A percentile compares a stretch with the other conserved stretches of the same genome.
These are phyloP conservation scores for Rhodotorula diobovata DNA, from an alignment of 768 basidiomycete species.

Conservation along the genomic window DNA sequence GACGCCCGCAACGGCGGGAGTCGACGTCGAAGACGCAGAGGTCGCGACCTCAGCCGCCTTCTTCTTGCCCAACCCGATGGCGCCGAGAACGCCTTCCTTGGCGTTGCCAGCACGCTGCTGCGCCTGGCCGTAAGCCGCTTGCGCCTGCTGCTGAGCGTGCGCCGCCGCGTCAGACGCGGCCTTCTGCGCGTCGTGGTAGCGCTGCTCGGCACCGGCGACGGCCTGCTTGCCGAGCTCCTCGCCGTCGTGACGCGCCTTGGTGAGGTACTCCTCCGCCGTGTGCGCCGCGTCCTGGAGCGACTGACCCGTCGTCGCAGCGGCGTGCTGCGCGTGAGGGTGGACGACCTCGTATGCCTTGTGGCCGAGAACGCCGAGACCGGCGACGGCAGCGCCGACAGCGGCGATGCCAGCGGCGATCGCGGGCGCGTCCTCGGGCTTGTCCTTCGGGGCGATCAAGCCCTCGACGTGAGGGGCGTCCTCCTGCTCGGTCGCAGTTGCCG, in stretches of 20 bases:
- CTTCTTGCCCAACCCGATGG: conserved; percentile 2
- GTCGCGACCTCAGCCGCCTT: background rate
- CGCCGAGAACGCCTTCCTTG: background rate
- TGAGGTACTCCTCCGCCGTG: conserved; percentile 22
- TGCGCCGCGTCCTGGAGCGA: conserved; percentile 26
- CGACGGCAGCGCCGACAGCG: conserved; percentile 35
- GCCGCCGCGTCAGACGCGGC: conserved; percentile 2
- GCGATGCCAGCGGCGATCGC: conserved; percentile 19
- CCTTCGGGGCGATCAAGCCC: conserved; percentile 25
- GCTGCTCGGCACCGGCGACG: background rate
- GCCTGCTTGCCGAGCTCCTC: background rate
- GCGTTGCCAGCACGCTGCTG: background rate
- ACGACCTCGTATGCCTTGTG: background rate
- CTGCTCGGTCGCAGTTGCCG: background rate
- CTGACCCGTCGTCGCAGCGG: conserved; percentile 30
- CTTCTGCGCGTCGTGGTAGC: conserved; percentile 9
- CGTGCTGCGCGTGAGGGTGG: conserved; percentile 23
- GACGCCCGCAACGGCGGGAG: background rate
- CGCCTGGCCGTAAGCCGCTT: background rate
- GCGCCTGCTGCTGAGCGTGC: conserved; percentile 1
- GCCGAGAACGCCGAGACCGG: conserved; percentile 26
- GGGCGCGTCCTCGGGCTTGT: conserved; percentile 26
- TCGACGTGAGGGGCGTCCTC: conserved; percentile 3
- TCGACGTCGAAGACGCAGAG: background rate
- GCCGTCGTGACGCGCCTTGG: conserved; percentile 3